Base-by-base conservation (phyloP, 352 stramenopile genomes). In the Globisporangium paddicum region DNA sequence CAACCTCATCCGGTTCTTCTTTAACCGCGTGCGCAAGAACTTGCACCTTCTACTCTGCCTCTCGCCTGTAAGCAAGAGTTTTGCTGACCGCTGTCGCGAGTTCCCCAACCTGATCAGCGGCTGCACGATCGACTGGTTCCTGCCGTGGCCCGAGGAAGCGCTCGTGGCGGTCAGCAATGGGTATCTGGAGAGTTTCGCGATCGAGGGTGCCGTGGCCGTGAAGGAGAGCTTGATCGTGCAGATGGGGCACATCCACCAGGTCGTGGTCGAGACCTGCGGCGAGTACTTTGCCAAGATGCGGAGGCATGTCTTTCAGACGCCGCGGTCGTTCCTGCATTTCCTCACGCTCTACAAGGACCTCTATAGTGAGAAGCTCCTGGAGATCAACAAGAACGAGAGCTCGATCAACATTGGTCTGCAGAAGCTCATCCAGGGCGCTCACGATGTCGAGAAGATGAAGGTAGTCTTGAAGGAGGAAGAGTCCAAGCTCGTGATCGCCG, bases 361-460 rank as follows among this genome's bases (percentile, higher is more conserved):
- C 35, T 96, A 96, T 49, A 64, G 50, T 0, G 69, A 82, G 21
- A 97, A 96, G 55, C 58, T 93, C 4, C 50, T 47, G 8, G 83
- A 96, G 55, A 87, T 97, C 19, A 69, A 89, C 14, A 68, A 73
- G 23, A 95, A 94, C 45, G 85, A 91, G 51, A 87, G 71, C 46
- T 68, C 82, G 11, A 89, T 97, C 14, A 86, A 90, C 47, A 73
- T 96, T 13, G 90, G 90, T 0, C 72, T 97, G 2, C 83, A 95
- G 51, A 97, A 96, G 58, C 72, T 97, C 23, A 69, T 87, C 1
- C 83, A 96, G 46, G 89, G 87, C 28, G 87, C 82, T 2, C 72
- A 93, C 18, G 88, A 97, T 48, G 90, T 97, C 1, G 87, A 97
- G 60, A 77, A 78, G 13, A 97, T 97, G 90, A 96, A 97, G 55